Base-by-base conservation (phyloP, 176 grass and related monocot species). In the Triticum monococcum region DNA sequence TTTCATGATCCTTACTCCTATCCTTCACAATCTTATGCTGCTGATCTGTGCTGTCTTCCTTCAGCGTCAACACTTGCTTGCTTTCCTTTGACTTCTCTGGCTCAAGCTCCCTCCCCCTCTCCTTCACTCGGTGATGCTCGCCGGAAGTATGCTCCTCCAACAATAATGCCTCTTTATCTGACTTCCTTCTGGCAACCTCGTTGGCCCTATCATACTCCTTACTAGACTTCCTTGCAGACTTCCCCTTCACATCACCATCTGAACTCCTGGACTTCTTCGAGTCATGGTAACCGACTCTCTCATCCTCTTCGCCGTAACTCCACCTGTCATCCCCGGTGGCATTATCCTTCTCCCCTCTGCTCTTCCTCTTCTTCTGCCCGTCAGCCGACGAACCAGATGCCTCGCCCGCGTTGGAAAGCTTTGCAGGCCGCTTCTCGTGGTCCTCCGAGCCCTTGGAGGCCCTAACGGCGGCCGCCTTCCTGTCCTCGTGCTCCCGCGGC, bases 321-420 rank as follows among this genome's bases (percentile, higher is more conserved):
- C 82, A 64, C 37, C 18, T 28, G 20, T 50, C 82, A 65, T 66
- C 70, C 71, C 38, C 38, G 4, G 57, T 2, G 71, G 20, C 25
- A 64, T 18, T 3, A 28, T 66, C 72, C 3, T 41, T 68, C 70
- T 84, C 56, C 38, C 63, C 83, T 48, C 72, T 85, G 72, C 25
- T 31, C 71, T 85, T 85, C 83, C 72, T 62, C 40, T 85, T 85
- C 72, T 85, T 85, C 4, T 50, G 70, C 37, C 83, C 59, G 28
- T 85, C 83, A 7, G 5, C 38, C 0, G 59, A 52, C 2, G 59
- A 75, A 77, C 59, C 72, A n/a, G 38, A 75, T 2, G 24, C 18
- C 38, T 66, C 37, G 2, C 57, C 60, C 0, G 20, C 72, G 24
- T 48, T 31, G 10, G 72, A 12, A 77, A 9, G 26, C 59, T 50